A percentile compares a stretch with the other conserved stretches of the same genome.
Conservation (phyloP, 78 protist genomes). For the Anaeramoeba ignava region DNA sequence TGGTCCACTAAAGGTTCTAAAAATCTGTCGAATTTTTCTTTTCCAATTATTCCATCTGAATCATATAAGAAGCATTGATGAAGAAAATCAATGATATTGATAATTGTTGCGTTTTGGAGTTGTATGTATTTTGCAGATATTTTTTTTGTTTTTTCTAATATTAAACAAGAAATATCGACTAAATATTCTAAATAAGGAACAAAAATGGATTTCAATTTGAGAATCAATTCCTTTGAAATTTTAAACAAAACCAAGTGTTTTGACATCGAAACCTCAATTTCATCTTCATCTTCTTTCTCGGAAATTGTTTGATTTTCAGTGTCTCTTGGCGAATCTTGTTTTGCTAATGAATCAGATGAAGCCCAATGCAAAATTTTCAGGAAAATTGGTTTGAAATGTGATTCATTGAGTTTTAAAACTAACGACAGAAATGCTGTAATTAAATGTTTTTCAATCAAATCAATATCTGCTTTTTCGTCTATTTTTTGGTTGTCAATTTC, state of each 20-base stretch:
- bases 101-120: not conserved
- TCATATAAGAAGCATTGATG: not conserved
- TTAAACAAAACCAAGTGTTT: not conserved
- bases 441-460: not conserved
- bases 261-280: not conserved
- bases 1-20: not conserved
- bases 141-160: not conserved
- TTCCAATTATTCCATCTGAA: not conserved
- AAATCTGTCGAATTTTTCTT: not conserved
- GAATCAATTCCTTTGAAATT: not conserved
- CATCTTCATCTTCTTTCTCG: not conserved
- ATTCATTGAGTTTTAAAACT: not conserved
- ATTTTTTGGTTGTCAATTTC: not conserved
- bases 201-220: not conserved
- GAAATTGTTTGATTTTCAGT: not conserved
- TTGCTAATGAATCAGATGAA: not conserved
- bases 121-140: not conserved
- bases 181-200: not conserved
- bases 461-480: not conserved
- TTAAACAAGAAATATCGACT: not conserved
- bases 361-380: slow-evolving; percentile 4
- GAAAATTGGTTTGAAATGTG: not conserved
- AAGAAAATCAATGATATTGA: not conserved
- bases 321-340: not conserved
- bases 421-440: not conserved